A percentile compares a stretch with the other conserved stretches of the same genome.
phyloP scores from a whole-genome alignment of 169 alveolate species.

The Cryptosporidium tyzzeri region DNA sequence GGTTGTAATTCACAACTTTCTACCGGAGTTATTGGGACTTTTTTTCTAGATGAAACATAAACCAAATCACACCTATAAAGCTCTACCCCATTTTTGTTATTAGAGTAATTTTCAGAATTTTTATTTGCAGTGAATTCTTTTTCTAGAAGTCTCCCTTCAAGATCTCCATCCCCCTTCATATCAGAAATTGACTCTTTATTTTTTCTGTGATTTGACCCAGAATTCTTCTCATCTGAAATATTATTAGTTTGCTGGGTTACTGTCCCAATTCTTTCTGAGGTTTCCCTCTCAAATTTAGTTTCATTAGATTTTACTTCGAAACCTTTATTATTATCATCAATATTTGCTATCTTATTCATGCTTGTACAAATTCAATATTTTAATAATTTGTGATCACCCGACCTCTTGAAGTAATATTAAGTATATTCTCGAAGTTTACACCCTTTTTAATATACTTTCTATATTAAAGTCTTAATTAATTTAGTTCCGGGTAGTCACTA shows the following conservation, averaged over 20 bases:
- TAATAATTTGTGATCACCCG: neutral
- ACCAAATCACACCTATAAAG: slow-evolving; percentile 79
- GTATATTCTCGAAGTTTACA: slow-evolving; percentile 8
- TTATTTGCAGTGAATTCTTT: neutral
- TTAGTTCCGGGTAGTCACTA: slow-evolving; percentile 3
- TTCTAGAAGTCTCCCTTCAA: slow-evolving; percentile 12
- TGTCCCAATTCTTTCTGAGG: slow-evolving; percentile 1
- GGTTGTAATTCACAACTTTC: slow-evolving; percentile 86
- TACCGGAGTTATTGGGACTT: slow-evolving; percentile 83
- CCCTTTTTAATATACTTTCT: slow-evolving; percentile 13
- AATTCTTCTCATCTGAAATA: slow-evolving; percentile 6
- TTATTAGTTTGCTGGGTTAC: neutral
- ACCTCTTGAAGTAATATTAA: slow-evolving; percentile 3
- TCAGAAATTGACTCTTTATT: slow-evolving; percentile 2
- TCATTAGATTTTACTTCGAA: slow-evolving; percentile 27
- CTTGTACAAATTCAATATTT: neutral
- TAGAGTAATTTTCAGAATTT: neutral
- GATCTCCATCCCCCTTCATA: slow-evolving; percentile 7
- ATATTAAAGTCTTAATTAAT: neutral
- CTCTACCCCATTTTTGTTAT: slow-evolving; percentile 37
- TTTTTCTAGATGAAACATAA: slow-evolving; percentile 79
- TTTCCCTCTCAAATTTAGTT: neutral
- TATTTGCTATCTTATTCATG: slow-evolving; percentile 21
- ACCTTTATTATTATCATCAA: slow-evolving; percentile 12
- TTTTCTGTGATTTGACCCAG: neutral